These are phyloP conservation scores for Crithidia fasciculata DNA, from an alignment of 208 protist species.

Conservation along the genomic window DNA sequence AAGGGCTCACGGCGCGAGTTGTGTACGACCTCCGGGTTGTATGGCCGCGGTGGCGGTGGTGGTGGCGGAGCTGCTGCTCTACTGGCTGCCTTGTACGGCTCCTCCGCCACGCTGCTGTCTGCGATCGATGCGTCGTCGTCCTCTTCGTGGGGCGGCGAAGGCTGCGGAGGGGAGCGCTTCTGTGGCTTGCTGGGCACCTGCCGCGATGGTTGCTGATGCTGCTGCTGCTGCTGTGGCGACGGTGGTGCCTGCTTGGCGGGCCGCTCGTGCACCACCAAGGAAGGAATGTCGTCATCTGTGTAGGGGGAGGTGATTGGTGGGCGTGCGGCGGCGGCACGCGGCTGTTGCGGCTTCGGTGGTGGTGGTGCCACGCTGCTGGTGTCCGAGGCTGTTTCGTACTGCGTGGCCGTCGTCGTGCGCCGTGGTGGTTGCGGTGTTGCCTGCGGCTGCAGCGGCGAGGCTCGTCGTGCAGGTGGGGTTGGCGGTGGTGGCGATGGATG, in stretches of 20 bases:
- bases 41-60: not conserved
- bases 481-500: not conserved
- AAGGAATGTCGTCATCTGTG: conserved; percentile 7
- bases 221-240: not conserved
- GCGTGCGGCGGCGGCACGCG: not conserved
- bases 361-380: not conserved
- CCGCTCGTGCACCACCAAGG: not conserved
- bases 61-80: not conserved
- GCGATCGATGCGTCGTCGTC: not conserved
- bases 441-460: not conserved
- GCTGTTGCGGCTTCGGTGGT: not conserved
- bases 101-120: not conserved
- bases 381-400: not conserved
- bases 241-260: not conserved
- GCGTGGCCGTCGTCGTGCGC: not conserved
- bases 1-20: conserved; percentile 21
- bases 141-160: not conserved
- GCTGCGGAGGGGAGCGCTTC: no score
- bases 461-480: not conserved
- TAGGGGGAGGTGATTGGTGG: not conserved
- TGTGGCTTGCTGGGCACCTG: no score
- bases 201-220: not conserved
- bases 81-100: not conserved
- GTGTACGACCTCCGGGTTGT: not conserved
- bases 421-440: not conserved